A percentile compares a stretch with the other conserved stretches of the same genome.
Conservation (phyloP, 495 filamentous ascomycete genomes). For the Annulohypoxylon moriforme region DNA sequence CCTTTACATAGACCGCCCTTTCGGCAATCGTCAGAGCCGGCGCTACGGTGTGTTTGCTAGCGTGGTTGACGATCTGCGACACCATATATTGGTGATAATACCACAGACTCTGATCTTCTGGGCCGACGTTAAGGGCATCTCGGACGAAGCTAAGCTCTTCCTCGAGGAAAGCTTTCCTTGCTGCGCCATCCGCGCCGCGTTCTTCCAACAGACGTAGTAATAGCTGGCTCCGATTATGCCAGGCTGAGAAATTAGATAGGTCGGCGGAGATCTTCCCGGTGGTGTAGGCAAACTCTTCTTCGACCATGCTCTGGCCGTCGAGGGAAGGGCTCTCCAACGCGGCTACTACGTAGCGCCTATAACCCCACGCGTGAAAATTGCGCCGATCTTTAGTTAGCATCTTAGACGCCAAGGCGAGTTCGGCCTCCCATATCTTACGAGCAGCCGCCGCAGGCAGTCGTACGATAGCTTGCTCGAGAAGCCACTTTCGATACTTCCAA, state of each 20-base stretch:
- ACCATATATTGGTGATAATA: conserved; percentile 82
- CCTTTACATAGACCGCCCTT: conserved; percentile 70
- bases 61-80: conserved; percentile 61
- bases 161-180: conserved; percentile 76
- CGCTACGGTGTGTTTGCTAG: conserved; percentile 65
- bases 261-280: conserved; percentile 83
- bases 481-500: conserved; percentile 96
- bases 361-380: conserved; percentile 98
- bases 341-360: conserved; percentile 78
- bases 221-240: conserved; percentile 88
- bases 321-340: conserved; percentile 70
- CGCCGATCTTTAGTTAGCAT: conserved; percentile 88
- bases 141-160: conserved; percentile 80
- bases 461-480: conserved; percentile 74
- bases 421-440: conserved; percentile 79
- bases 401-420: conserved; percentile 81
- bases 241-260: conserved; percentile 95
- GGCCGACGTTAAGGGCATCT: conserved; percentile 82
- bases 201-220: conserved; percentile 81
- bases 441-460: conserved; percentile 67
- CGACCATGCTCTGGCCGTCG: conserved; percentile 69
- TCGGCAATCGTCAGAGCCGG: conserved; percentile 71
- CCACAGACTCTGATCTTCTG: conserved; percentile 94
- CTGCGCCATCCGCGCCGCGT: conserved; percentile 68
- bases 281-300: conserved; percentile 89